Conservation (phyloP, 2,329 filamentous ascomycete species). For the Cryphonectria radicalis region DNA sequence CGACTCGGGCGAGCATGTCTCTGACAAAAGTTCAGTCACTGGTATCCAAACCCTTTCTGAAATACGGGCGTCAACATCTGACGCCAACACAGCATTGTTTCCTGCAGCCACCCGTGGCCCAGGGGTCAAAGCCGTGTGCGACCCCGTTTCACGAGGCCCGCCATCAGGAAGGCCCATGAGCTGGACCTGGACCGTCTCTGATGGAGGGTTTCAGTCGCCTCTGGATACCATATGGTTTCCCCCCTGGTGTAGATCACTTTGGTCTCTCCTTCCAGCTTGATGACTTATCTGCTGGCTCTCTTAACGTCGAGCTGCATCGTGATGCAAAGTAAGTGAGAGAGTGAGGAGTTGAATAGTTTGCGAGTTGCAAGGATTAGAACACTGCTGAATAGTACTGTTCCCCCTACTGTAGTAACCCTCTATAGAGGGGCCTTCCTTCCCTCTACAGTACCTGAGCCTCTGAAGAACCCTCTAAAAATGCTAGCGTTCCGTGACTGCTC, state of each 20-base stretch:
- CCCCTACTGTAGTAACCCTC: too few relatives aligned
- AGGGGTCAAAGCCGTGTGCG: neutral
- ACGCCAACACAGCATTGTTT: neutral
- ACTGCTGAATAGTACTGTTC: neutral
- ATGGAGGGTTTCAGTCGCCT: neutral
- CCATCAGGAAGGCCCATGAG: neutral
- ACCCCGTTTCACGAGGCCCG: neutral
- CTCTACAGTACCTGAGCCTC: neutral
- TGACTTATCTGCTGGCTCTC: neutral
- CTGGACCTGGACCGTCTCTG: neutral
- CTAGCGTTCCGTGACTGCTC: neutral
- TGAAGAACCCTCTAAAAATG: neutral
- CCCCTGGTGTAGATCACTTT: neutral
- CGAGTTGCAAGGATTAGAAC: neutral
- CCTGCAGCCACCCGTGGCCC: neutral
- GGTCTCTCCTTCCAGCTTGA: neutral
- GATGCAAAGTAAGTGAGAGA: neutral
- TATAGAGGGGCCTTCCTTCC: neutral
- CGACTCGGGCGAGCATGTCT: neutral
- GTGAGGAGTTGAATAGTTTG: neutral
- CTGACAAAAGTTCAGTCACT: neutral
- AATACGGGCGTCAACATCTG: neutral
- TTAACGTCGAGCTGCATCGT: neutral
- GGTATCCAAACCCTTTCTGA: neutral
- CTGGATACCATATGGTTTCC: neutral